These are phyloP conservation scores for Magnolia changhungtana DNA, from an alignment of 164 flowering plant species.

Conservation along the genomic window DNA sequence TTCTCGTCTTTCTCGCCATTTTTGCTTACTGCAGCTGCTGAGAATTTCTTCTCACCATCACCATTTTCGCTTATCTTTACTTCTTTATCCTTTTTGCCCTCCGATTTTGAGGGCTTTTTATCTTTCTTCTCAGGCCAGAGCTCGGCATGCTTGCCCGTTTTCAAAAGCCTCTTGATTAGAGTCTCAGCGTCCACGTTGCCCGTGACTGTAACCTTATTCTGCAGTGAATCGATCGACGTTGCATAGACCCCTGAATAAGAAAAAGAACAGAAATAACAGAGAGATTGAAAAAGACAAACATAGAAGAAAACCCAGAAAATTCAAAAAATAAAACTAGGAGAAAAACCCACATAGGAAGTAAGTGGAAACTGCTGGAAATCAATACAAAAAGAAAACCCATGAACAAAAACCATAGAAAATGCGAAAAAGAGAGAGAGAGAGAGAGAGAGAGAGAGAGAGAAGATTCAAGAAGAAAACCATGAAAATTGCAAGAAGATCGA, in stretches of 20 bases:
- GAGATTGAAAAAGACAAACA: neutral
- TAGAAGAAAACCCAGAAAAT: neutral
- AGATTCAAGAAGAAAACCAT: neutral
- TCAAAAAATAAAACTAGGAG: neutral
- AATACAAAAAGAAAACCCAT: neutral
- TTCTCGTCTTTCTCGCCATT: neutral
- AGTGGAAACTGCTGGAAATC: neutral
- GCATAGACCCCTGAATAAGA: constrained; percentile 46
- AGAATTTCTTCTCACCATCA: neutral
- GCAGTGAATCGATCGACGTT: constrained; percentile 39
- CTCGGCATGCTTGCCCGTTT: constrained; percentile 55
- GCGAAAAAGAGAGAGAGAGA: too few species aligned
- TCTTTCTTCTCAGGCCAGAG: constrained; percentile 31
- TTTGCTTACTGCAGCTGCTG: neutral
- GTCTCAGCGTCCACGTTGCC: constrained; percentile 53
- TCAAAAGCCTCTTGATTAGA: constrained; percentile 46
- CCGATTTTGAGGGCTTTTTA: constrained; percentile 20
- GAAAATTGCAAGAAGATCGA: neutral
- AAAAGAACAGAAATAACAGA: neutral
- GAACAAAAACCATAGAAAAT: neutral
- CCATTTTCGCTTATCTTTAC: neutral
- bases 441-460: neutral
- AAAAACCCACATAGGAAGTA: neutral
- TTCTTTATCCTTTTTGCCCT: constrained; percentile 8
- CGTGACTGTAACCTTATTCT: constrained; percentile 54